phyloP scores from a whole-genome alignment of 1,284 basidiomycete species.

The Mycena sp. region DNA sequence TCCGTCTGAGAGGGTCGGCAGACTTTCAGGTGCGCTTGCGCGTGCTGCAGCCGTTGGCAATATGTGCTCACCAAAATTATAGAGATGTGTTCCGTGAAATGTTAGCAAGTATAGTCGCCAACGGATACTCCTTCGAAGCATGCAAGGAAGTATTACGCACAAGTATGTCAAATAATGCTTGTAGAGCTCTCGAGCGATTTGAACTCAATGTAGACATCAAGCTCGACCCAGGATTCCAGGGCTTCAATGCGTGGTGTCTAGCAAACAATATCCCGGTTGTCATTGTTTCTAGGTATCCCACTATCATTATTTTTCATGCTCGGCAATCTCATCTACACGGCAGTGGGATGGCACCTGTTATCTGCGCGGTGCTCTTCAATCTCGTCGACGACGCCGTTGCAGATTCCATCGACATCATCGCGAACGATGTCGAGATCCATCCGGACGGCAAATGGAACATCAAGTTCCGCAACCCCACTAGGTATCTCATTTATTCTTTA shows the following conservation, averaged over 20 bases:
- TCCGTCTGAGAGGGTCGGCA: slow-evolving; percentile 72
- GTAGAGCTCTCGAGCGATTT: slow-evolving; percentile 25
- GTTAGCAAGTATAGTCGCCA: slow-evolving; percentile 75
- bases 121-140: slow-evolving; percentile 78
- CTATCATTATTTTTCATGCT: slow-evolving; percentile 23
- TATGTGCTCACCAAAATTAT: background rate
- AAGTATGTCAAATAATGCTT: slow-evolving; percentile 41
- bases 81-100: slow-evolving; percentile 86
- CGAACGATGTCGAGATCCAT: slow-evolving; percentile 82
- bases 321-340: background rate
- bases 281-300: slow-evolving; percentile 84
- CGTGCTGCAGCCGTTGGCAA: background rate
- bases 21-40: slow-evolving; percentile 73
- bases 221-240: slow-evolving; percentile 88
- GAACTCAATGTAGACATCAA: slow-evolving; percentile 68
- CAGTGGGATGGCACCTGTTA: slow-evolving; percentile 92
- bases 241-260: slow-evolving; percentile 87
- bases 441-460: slow-evolving; percentile 85
- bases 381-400: slow-evolving; percentile 81
- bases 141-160: slow-evolving; percentile 74
- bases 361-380: slow-evolving; percentile 86
- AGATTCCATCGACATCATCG: slow-evolving; percentile 85
- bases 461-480: slow-evolving; percentile 88
- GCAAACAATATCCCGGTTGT: slow-evolving; percentile 83
- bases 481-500: slow-evolving; percentile 52